A percentile compares a stretch with the other conserved stretches of the same genome.
phyloP scores from a whole-genome alignment of 2,329 filamentous ascomycete species.

The Cladophialophora bantiana region DNA sequence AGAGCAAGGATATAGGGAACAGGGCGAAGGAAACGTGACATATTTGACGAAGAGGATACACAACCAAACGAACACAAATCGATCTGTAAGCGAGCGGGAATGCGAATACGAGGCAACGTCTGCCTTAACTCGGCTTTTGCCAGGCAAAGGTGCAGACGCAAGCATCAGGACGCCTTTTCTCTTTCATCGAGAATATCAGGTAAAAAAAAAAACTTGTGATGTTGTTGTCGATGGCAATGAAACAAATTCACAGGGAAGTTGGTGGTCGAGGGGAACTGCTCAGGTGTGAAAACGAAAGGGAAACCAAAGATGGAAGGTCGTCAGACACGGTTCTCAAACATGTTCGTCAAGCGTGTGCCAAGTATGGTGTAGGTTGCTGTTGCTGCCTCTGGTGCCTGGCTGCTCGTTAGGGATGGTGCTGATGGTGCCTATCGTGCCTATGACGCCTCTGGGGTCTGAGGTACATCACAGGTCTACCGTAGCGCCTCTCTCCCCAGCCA shows the following conservation, averaged over 20 bases:
- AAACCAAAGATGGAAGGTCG: neutral
- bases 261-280: too few species aligned
- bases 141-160: neutral
- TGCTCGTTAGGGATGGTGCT: neutral
- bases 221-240: neutral
- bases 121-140: neutral
- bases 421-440: neutral
- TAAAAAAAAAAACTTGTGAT: neutral
- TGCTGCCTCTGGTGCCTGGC: neutral
- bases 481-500: conserved; percentile 4
- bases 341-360: neutral
- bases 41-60: neutral
- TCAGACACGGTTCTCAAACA: neutral
- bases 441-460: neutral
- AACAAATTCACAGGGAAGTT: neutral
- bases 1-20: neutral
- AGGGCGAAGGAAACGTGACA: neutral
- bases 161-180: neutral
- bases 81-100: conserved; percentile 6
- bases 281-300: neutral
- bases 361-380: neutral
- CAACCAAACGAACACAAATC: neutral
- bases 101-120: conserved; percentile 20
- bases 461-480: neutral
- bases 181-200: neutral